Conservation (phyloP, 2,329 filamentous ascomycete genomes). For the Grosmannia clavigera region DNA sequence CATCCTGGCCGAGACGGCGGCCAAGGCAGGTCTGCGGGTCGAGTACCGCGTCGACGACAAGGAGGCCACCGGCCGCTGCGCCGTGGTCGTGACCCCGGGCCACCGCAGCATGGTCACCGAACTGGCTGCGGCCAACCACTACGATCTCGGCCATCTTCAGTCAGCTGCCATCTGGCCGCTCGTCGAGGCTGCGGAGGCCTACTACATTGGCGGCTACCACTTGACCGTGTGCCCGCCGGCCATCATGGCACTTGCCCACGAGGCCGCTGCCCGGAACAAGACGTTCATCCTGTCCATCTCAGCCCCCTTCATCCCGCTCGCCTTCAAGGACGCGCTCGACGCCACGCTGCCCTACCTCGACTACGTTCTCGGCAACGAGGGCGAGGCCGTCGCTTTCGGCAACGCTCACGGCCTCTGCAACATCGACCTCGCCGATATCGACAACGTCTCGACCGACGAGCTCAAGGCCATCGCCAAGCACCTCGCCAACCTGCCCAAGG, state of each 20-base stretch:
- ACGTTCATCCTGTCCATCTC: conserved; percentile 82
- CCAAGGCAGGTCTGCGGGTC: conserved; percentile 77
- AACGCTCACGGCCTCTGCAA: conserved; percentile 61
- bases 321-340: conserved; percentile 95
- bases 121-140: conserved; percentile 91
- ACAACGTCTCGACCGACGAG: conserved; percentile 48
- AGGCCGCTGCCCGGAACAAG: conserved; percentile 85
- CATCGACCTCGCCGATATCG: conserved; percentile 27
- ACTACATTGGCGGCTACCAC: conserved; percentile 94
- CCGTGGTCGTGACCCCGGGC: conserved; percentile 92
- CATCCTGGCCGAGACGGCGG: conserved; percentile 74
- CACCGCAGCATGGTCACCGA: conserved; percentile 92
- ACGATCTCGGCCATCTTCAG: conserved; percentile 89
- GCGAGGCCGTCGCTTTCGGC: conserved; percentile 80
- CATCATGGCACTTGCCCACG: conserved; percentile 78
- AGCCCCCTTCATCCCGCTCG: conserved; percentile 89
- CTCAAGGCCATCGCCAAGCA: conserved; percentile 75
- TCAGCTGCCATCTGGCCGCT: conserved; percentile 82
- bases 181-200: conserved; percentile 76
- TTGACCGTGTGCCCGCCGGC: conserved; percentile 90
- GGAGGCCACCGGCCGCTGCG: conserved; percentile 82
- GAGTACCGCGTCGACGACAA: conserved; percentile 87
- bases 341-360: conserved; percentile 83
- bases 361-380: conserved; percentile 94
- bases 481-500: conserved; percentile 83